Evolutionary conservation across 352 stramenopile genomes (phyloP), one percentile per base, ranked within the genome.

Genomic region (Thraustochytrium sp.): DNA sequence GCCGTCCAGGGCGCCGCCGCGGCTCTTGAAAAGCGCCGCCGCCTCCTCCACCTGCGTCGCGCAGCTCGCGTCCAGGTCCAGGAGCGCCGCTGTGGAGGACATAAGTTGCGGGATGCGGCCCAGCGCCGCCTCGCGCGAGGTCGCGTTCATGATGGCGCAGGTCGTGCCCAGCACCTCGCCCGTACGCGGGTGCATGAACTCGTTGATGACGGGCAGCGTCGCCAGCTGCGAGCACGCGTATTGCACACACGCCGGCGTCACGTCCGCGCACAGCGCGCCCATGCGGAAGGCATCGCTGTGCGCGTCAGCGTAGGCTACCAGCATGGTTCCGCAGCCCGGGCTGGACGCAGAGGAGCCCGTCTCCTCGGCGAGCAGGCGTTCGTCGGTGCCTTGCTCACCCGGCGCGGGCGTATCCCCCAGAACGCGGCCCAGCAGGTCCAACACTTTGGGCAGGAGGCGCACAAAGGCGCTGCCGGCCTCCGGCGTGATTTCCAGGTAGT

Each of bases 151-250:
- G 18, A 73, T 54, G 26, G 1, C 40, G 29, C 74, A 82, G 26
- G 74, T 54, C 9, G 74, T 82, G n/a, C 37, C 38, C 23, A 82
- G 74, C 21, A 82, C 29, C 46, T 82, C 74, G 31, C 74, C 74
- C 13, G 74, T 46, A 26, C 74, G 74, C 9, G 26, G 42, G 1
- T 56, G 74, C 56, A 82, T 29, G 9, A 73, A 82, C 11, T 82
- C 74, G 36, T 54, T 56, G 4, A 82, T 26, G 29, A 82, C 21
- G 5, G 74, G 74, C 2, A 82, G 16, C 9, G 37, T 42, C 21
- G 23, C 11, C 3, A 82, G 74, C 74, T 63, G 78, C 18, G 16
- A 51, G 9, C 2, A n/a, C 26, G 51, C 51, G 13, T 68, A 42
- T 11, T 68, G 11, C 53, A 82, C n/a, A 8, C 74, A 82, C 9